phyloP scores from a whole-genome alignment of 768 basidiomycete species.

The Serendipita indica region DNA sequence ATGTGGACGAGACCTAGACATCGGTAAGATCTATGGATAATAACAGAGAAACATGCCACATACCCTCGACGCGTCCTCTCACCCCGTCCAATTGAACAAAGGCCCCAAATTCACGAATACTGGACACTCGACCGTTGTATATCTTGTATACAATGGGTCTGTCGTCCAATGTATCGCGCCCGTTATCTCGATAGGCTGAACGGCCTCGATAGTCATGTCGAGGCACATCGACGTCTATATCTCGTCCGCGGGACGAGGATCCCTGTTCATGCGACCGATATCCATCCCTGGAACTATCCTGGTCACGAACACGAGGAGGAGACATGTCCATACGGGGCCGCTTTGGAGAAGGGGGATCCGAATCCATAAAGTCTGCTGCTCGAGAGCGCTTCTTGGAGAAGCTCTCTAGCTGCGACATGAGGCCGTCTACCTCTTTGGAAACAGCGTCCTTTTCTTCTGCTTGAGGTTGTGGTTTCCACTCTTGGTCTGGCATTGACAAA shows the following conservation, averaged over 20 bases:
- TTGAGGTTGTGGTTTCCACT: constrained; percentile 36
- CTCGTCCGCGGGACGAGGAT: constrained; percentile 48
- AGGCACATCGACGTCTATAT: constrained; percentile 25
- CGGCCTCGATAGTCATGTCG: constrained; percentile 26
- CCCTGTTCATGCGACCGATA: too few species aligned
- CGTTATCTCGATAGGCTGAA: constrained; percentile 19
- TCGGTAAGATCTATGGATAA: constrained; percentile 12
- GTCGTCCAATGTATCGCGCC: constrained; percentile 43
- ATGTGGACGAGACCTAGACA: constrained; percentile 88
- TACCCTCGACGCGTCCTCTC: constrained; percentile 76
- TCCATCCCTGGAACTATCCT: too few species aligned
- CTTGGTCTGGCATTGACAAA: constrained; percentile 65
- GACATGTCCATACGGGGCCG: constrained; percentile 41
- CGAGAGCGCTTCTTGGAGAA: constrained; percentile 47
- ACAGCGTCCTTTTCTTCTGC: constrained; percentile 18
- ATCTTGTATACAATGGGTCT: constrained; percentile 86
- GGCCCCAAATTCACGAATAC: constrained; percentile 89
- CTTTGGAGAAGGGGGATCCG: constrained; percentile 33
- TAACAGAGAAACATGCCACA: constrained; percentile 17
- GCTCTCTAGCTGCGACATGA: constrained; percentile 57
- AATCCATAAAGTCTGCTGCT: constrained; percentile 22
- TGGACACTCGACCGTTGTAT: constrained; percentile 72
- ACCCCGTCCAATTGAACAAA: constrained; percentile 86
- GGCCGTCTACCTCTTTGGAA: constrained; percentile 51
- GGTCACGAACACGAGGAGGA: constrained; percentile 34